Conservation (phyloP, 2,329 filamentous ascomycete species). For the Lachnellula willkommii region DNA sequence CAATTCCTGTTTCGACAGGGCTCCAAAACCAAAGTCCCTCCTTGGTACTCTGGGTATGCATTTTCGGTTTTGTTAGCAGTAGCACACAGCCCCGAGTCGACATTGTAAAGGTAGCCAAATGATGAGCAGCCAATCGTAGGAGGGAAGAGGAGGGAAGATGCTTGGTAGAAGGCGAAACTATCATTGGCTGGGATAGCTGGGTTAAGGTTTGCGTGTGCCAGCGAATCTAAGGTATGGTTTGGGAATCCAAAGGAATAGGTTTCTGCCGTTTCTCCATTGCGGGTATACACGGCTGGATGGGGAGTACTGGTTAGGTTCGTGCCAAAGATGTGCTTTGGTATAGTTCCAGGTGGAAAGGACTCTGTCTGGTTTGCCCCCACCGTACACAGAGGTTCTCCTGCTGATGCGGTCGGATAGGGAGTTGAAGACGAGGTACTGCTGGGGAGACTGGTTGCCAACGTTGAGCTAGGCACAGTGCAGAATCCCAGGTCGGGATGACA, state of each 20-base stretch:
- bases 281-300: background rate
- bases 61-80: background rate
- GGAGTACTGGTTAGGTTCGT: background rate
- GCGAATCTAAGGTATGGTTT: background rate
- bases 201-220: background rate
- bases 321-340: background rate
- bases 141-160: background rate
- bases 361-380: too few species aligned
- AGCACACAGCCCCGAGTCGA: background rate
- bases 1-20: background rate
- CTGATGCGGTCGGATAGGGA: background rate
- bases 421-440: background rate
- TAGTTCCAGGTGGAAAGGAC: background rate
- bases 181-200: background rate
- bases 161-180: background rate
- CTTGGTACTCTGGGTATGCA: background rate
- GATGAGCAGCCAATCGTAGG: background rate
- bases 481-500: conserved; percentile 3
- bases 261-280: background rate
- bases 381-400: background rate
- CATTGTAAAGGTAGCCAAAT: background rate
- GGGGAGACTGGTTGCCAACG: background rate
- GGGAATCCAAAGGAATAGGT: background rate
- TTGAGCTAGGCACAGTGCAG: background rate
- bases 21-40: background rate